Base-by-base conservation (phyloP, 2,329 filamentous ascomycete species). In the Ilyonectria mors-panacis region DNA sequence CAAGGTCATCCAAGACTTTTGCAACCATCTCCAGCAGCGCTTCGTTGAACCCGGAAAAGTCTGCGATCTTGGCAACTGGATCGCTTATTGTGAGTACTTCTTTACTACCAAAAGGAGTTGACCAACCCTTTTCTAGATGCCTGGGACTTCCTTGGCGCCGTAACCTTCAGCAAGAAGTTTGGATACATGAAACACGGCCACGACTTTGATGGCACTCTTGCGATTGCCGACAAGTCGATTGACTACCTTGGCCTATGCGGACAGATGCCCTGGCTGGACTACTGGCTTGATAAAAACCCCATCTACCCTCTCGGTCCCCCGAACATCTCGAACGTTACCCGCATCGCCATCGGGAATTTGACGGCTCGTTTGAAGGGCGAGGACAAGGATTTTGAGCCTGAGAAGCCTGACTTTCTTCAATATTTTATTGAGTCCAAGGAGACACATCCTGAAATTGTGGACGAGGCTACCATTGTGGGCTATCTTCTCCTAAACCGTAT, bases 61-160 rank as follows among this genome's bases (percentile, higher is more conserved):
- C 1, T 82, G 78, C 59, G 73, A 82, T 19, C 73, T 85, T 10
- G 81, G 80, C 5, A 72, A 82, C 42, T 86, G 83, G 82, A 70
- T 84, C 12, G 39, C 74, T 10, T 85, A 76, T 69, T 83, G 81
- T 83, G 69, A 72, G 78, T 60, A 23, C 12, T 17, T 12, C 10
- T 60, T 21, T 6, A n/a, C 23, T 5, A n/a, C 15, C 39, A 35
- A 54, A n/a, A 23, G 37, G 17, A 42, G 6, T 42, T 30, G 59
- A 17, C 44, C 42, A 5, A 9, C 5, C 26, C 9, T 28, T 12
- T 23, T 28, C 15, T 21, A 78, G 76, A 70, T 56, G 72, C 80
- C 4, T 83, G 81, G 75, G 83, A 85, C 66, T 78, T 84, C 4
- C 79, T 85, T 58, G 82, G 82, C 23, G 78, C 81, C 45, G 71